These are phyloP conservation scores for Cryptosporidium tyzzeri DNA, from an alignment of 169 alveolate species.

Conservation along the genomic window DNA sequence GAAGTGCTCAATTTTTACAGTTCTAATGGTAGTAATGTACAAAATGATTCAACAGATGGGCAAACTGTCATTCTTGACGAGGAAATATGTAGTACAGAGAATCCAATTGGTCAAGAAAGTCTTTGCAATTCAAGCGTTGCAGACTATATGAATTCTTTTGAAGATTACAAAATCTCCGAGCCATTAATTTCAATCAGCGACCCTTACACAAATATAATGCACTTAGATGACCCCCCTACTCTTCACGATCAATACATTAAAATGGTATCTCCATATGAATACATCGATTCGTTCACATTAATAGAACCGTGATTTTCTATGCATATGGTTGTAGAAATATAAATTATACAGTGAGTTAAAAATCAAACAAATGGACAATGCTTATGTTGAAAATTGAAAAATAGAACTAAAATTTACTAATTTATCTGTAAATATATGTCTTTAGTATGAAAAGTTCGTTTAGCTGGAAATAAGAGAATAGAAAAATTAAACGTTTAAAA, in stretches of 20 bases:
- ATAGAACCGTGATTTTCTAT: slow-evolving; percentile 37
- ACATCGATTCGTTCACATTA: slow-evolving; percentile 62
- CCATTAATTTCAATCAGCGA: slow-evolving; percentile 65
- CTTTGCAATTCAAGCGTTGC: neutral
- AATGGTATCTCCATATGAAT: slow-evolving; percentile 55
- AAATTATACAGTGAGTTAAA: neutral
- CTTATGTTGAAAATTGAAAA: neutral
- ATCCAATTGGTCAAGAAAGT: neutral
- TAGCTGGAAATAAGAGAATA: slow-evolving; percentile 1
- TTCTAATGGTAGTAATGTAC: neutral
- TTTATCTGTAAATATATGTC: neutral
- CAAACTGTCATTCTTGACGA: slow-evolving; percentile 58
- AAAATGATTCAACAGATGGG: slow-evolving; percentile 43
- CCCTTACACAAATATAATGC: slow-evolving; percentile 40
- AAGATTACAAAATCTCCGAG: slow-evolving; percentile 43
- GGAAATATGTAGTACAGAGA: slow-evolving; percentile 14
- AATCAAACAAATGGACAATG: neutral
- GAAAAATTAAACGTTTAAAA: neutral
- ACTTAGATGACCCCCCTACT: slow-evolving; percentile 22
- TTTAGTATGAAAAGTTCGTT: neutral
- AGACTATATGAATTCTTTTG: slow-evolving; percentile 2
- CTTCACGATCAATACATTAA: slow-evolving; percentile 39
- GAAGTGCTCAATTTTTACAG: slow-evolving; percentile 8
- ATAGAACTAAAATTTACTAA: neutral
- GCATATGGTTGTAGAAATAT: neutral